Evolutionary conservation across 148 eudicot species (phyloP).

Genomic region (Silene uniflora): DNA sequence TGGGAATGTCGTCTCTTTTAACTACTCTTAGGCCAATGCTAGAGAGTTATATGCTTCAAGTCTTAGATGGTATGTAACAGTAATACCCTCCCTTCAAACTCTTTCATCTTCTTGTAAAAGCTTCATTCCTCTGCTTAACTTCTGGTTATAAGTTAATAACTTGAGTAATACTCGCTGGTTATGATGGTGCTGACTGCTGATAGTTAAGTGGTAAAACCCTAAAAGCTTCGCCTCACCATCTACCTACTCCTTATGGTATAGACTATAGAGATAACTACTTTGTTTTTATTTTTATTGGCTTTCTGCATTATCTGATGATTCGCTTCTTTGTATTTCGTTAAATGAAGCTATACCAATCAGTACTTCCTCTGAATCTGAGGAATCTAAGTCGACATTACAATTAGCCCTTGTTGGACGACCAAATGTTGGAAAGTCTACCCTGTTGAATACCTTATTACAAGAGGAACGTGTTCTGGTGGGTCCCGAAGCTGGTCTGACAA

Average conservation of each 20-base stretch:
- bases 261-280: not conserved
- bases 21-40: conserved; percentile 63
- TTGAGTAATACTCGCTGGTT: not conserved
- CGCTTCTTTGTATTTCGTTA: conserved; percentile 8
- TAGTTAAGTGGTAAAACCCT: not conserved
- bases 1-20: conserved; percentile 78
- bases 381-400: conserved; percentile 75
- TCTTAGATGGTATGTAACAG: conserved; percentile 39
- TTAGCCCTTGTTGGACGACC: conserved; percentile 94
- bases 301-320: conserved; percentile 11
- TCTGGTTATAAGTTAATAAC: not conserved
- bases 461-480: conserved; percentile 96
- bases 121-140: conserved; percentile 1
- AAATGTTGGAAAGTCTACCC: conserved; percentile 92
- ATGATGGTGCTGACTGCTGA: not conserved
- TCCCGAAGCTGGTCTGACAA: conserved; percentile 97
- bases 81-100: not conserved
- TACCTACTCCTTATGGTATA: not conserved
- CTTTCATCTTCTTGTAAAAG: not conserved
- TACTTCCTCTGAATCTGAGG: conserved; percentile 45
- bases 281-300: not conserved
- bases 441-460: conserved; percentile 81
- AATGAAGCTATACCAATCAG: conserved; percentile 34
- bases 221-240: not conserved
- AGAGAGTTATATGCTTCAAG: conserved; percentile 53